phyloP scores from a whole-genome alignment of 768 basidiomycete genomes.

The Lentinula aciculospora region DNA sequence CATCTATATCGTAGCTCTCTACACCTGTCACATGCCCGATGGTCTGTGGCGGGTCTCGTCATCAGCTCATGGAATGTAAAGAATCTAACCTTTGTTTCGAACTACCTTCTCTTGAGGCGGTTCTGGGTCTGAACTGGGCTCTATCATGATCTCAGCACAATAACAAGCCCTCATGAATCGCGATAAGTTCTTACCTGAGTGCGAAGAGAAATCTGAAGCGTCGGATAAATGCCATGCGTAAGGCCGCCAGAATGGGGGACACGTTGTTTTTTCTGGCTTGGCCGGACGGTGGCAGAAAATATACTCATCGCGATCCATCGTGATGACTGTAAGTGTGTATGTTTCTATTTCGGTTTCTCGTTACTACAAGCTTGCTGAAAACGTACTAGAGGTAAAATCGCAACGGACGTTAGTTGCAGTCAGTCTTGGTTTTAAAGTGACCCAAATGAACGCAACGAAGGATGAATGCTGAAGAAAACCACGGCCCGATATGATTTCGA shows the following conservation, averaged over 20 bases:
- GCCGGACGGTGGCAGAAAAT: not conserved
- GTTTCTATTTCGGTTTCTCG: not conserved
- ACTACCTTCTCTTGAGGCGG: not conserved
- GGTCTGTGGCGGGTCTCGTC: not conserved
- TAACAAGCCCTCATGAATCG: not conserved
- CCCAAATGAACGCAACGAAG: not conserved
- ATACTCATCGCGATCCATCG: not conserved
- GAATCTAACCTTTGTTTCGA: not conserved
- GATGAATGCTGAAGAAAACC: not conserved
- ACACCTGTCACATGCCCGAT: not conserved
- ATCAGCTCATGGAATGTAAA: not conserved
- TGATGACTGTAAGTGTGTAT: not conserved
- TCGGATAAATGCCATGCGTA: not conserved
- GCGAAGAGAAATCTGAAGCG: not conserved
- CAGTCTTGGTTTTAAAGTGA: not conserved
- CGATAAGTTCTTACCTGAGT: not conserved
- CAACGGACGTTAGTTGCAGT: not conserved
- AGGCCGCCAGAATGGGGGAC: not conserved
- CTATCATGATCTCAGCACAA: not conserved
- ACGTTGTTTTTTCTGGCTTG: not conserved
- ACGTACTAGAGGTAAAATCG: not conserved
- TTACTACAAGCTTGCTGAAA: not conserved
- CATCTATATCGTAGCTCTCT: not conserved
- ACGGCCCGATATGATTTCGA: not conserved
- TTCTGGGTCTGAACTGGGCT: not conserved